Base-by-base conservation (phyloP, 2,329 filamentous ascomycete genomes). In the Neofusicoccum umdonicola region DNA sequence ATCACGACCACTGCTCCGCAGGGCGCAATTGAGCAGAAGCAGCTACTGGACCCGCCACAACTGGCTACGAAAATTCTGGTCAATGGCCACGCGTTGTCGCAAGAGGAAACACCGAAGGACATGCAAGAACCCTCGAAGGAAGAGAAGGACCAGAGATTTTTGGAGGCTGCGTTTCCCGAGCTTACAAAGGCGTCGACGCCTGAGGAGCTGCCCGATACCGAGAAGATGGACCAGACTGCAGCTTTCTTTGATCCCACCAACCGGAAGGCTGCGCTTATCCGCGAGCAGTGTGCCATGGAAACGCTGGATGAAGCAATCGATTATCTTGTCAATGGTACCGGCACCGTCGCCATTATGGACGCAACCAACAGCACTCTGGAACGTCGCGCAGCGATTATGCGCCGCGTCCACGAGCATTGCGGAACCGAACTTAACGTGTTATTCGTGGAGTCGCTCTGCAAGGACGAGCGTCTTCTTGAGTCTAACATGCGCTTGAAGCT, bases 401-500 rank as follows among this genome's bases (percentile, higher is more conserved):
- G 94, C 66, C 90, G 88, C 69, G 92, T 98, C 72, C 90, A 91
- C 71, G 81, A 88, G 61, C 87, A 91, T 61, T 94, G 96, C 70
- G 93, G 94, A 2, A 90, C 91, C 66, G 87, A 88, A 69, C 83
- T 99, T 22, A 94, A 94, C 37, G 92, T 99, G 17, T 82, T 99
- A 11, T 99, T 98, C 76, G 90, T 99, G 34, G 95, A 99, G 80
- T 97, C 92, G 72, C 90, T 96, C 61, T 99, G 95, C 77, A 85
- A 92, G 66, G 93, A 98, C 70, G 84, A 91, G 66, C 87, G 87
- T 69, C 82, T 98, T 31, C 83, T 98, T 42, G 93, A 98, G 77
- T 92, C 93, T 17, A 98, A 98, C 74, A 98, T 98, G 93, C 92
- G 94, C 34, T 82, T 98, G 67, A 98, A 98, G 82, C 87, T 98